phyloP scores from a whole-genome alignment of 2,329 filamentous ascomycete species.

The Phaeosphaeriaceae sp. region DNA sequence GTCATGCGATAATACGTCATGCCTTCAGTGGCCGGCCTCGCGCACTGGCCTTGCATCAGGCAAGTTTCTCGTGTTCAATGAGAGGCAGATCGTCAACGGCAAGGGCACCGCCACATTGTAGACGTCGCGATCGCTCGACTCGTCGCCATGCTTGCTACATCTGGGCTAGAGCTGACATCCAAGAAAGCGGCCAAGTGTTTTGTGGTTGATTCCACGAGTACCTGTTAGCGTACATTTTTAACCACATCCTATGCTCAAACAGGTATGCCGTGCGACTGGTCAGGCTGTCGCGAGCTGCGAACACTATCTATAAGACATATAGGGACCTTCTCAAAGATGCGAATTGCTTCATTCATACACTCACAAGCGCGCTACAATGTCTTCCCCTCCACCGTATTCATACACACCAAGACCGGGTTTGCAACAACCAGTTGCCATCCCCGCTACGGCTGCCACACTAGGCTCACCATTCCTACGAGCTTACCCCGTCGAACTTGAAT shows the following conservation, averaged over 20 bases:
- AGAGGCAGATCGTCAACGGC: not conserved
- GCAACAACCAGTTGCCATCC: conserved; percentile 7
- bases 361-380: not conserved
- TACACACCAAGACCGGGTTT: not conserved
- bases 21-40: too few species aligned
- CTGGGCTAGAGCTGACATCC: not conserved
- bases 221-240: not conserved
- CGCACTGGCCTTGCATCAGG: too few species aligned
- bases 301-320: too few species aligned
- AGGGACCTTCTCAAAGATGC: not conserved
- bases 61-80: not conserved
- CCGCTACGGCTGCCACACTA: conserved; percentile 1
- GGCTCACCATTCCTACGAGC: conserved; percentile 11
- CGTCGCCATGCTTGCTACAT: not conserved
- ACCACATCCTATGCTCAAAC: not conserved
- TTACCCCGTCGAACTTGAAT: conserved; percentile 7
- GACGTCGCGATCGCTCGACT: not conserved
- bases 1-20: not conserved
- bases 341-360: not conserved
- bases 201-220: not conserved
- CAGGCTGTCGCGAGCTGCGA: not conserved
- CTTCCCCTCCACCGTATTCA: not conserved
- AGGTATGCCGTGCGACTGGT: not conserved
- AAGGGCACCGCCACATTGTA: not conserved
- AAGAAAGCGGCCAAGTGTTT: not conserved